Evolutionary conservation across 257 asterid genomes (phyloP).

Genomic region (Lycium barbarum): DNA sequence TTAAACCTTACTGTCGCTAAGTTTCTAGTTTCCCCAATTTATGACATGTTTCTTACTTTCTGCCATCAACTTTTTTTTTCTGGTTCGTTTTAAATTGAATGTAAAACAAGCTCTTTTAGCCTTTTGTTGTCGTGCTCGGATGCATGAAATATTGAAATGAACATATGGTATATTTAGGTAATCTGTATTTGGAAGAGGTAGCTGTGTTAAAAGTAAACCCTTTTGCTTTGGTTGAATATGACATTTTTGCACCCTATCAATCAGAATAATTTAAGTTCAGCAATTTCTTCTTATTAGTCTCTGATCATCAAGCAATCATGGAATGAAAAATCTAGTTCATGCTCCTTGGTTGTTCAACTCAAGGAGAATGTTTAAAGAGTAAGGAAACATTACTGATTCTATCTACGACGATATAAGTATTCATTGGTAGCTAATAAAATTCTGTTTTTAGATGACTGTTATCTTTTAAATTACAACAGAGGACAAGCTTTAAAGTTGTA

Average conservation of each 20-base stretch:
- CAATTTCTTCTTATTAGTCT: not conserved
- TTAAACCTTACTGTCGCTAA: too few relatives aligned
- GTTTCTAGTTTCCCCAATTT: too few relatives aligned
- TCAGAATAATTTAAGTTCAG: not conserved
- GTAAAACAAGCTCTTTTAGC: too few relatives aligned
- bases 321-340: not conserved
- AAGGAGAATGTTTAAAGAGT: constrained; percentile 7
- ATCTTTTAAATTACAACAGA: not conserved
- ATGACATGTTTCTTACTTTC: too few relatives aligned
- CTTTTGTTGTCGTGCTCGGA: not conserved
- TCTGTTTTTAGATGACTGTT: not conserved
- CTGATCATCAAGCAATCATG: not conserved
- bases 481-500: not conserved
- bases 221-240: not conserved
- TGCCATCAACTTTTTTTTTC: too few relatives aligned
- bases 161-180: not conserved
- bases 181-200: not conserved
- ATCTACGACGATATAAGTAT: not conserved
- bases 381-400: not conserved
- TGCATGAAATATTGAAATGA: not conserved
- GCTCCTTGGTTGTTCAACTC: not conserved
- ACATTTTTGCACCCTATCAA: not conserved
- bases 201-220: not conserved
- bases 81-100: too few relatives aligned
- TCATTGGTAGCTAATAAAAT: not conserved